These are phyloP conservation scores for Debaryomyces udenii DNA, from an alignment of 1,139 yeast genomes.

Conservation along the genomic window DNA sequence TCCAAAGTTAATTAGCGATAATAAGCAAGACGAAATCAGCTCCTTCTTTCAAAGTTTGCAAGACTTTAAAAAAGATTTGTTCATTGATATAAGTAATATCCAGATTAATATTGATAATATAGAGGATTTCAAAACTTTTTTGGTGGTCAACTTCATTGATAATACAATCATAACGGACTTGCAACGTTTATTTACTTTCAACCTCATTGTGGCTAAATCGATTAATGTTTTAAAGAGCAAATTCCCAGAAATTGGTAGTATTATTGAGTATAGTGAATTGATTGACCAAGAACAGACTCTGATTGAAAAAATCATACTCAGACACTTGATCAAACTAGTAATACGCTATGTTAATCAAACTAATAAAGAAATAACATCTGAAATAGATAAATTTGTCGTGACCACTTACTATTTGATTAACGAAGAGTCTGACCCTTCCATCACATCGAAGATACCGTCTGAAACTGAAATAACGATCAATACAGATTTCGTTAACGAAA, in stretches of 20 bases:
- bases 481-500: constrained; percentile 33
- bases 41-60: constrained; percentile 23
- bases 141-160: constrained; percentile 27
- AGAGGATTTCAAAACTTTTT: constrained; percentile 14
- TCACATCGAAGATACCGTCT: constrained; percentile 17
- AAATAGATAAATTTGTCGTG: constrained; percentile 32
- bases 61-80: constrained; percentile 21
- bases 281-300: constrained; percentile 18
- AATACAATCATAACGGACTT: constrained; percentile 22
- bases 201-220: constrained; percentile 26
- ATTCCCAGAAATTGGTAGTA: constrained; percentile 3
- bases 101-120: constrained; percentile 5
- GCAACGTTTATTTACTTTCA: constrained; percentile 34
- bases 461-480: constrained; percentile 26
- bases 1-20: constrained; percentile 12
- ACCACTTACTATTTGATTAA: constrained; percentile 24
- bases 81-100: constrained; percentile 13
- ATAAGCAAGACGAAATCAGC: constrained; percentile 13
- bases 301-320: constrained; percentile 20
- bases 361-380: constrained; percentile 13
- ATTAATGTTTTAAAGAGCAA: constrained; percentile 14
- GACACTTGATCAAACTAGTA: constrained; percentile 23
- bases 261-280: constrained; percentile 8
- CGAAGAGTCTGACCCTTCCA: constrained; percentile 10
- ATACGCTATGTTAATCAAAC: constrained; percentile 16